Evolutionary conservation across 495 filamentous ascomycete genomes (phyloP), one percentile per base, ranked within the genome.

Genomic region (Penicillium goetzii): DNA sequence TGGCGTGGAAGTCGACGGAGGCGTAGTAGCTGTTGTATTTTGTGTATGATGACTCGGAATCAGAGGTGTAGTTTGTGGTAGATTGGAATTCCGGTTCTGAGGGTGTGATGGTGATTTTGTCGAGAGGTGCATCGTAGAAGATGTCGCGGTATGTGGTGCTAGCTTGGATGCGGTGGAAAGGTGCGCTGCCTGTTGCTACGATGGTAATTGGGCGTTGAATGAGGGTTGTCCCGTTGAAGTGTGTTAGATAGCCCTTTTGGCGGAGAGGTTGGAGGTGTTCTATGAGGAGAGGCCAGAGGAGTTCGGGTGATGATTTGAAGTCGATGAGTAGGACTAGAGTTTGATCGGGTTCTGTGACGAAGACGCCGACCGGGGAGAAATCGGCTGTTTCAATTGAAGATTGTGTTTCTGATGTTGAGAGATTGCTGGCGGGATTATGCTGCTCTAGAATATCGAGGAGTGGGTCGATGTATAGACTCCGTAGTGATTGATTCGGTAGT

Each of bases 61-160:
- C 47, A 0, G 25, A 51, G 23, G 12, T 26, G 45, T 12, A 47
- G 19, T 23, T 25, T 47, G 50, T 33, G 12, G 28, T 52, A n/a
- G 49, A 28, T 17, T 26, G 17, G 23, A 11, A 52, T 28, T 25
- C 17, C 34, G 49, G 10, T n/a, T 15, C 19, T 21, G 56, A 41
- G 41, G 60, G 57, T 5, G 28, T n/a, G 25, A 59, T 55, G 15
- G 56, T 34, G 32, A 88, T 69, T 3, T 78, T 68, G 38, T 76
- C 76, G 4, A 90, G 76, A 0, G 88, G 88, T 0, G 89, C 88
- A 66, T 92, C 91, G 67, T 87, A 89, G 74, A 92, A 91, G 47
- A 86, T 80, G 69, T 90, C 87, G 6, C 85, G 77, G 58, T 84
- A 80, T 5, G 76, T 80, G 25, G 76, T 54, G 56, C 85, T 86